These are phyloP conservation scores for Volvariella surrecta DNA, from an alignment of 1,284 basidiomycete species.

Conservation along the genomic window DNA sequence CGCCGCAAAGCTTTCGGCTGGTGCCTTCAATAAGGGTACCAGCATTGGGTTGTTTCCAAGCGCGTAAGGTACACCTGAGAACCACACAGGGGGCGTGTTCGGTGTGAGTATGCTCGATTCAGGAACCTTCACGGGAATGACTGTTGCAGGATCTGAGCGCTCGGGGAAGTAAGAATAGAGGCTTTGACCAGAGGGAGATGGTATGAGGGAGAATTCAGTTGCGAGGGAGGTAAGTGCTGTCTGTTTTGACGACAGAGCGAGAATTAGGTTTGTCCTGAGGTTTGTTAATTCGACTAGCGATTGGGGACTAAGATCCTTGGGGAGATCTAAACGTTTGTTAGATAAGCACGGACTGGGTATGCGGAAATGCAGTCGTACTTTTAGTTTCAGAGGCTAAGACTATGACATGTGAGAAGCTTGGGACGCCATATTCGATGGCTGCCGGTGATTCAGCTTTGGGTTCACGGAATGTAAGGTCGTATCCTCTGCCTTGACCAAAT, in stretches of 20 bases:
- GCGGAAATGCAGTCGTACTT: constrained; percentile 36
- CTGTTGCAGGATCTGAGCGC: constrained; percentile 45
- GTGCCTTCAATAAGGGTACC: constrained; percentile 75
- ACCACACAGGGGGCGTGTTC: constrained; percentile 55
- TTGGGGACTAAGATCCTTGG: constrained; percentile 79
- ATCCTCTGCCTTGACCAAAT: constrained; percentile 54
- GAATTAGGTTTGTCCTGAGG: constrained; percentile 75
- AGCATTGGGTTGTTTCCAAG: constrained; percentile 77
- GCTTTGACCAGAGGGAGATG: constrained; percentile 66
- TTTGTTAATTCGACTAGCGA: constrained; percentile 68
- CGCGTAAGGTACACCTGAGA: constrained; percentile 69
- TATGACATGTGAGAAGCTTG: constrained; percentile 77
- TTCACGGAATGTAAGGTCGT: constrained; percentile 74
- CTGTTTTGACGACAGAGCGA: constrained; percentile 72
- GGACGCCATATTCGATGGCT: constrained; percentile 63
- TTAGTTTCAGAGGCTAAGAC: constrained; percentile 79
- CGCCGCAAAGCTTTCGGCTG: constrained; percentile 63
- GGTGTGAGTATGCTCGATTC: constrained; percentile 36
- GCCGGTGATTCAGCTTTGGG: constrained; percentile 64
- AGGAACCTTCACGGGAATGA: constrained; percentile 48
- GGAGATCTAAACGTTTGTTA: constrained; percentile 41
- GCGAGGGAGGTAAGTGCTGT: constrained; percentile 66
- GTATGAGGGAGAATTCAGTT: constrained; percentile 68
- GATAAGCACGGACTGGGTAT: constrained; percentile 1
- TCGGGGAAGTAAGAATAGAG: constrained; percentile 71